A percentile compares a stretch with the other conserved stretches of the same genome.
These are phyloP conservation scores for Capniomyces stellatus DNA, from an alignment of 371 early-diverging fungal genomes.

Conservation along the genomic window DNA sequence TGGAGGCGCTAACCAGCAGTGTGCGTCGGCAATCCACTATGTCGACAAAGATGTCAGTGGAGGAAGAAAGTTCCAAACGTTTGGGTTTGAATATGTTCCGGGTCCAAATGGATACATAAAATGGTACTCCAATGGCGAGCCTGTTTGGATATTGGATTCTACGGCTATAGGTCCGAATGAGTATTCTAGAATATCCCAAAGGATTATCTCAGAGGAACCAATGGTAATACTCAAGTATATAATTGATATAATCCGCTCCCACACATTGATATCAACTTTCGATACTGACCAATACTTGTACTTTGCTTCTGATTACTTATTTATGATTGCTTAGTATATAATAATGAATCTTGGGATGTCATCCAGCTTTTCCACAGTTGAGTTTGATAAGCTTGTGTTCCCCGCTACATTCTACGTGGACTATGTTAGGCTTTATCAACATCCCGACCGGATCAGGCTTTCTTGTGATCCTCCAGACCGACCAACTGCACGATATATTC, in stretches of 20 bases:
- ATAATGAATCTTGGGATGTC: constrained; percentile 32
- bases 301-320: background rate
- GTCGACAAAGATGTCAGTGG: constrained; percentile 18
- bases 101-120: constrained; percentile 25
- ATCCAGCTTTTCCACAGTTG: constrained; percentile 21
- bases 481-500: constrained; percentile 32
- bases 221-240: constrained; percentile 10
- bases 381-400: constrained; percentile 16
- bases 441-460: constrained; percentile 29
- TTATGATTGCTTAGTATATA: constrained; percentile 8
- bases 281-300: background rate
- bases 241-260: background rate
- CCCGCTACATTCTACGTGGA: constrained; percentile 30
- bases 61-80: constrained; percentile 24
- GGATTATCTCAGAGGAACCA: constrained; percentile 30
- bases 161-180: constrained; percentile 26
- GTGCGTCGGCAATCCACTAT: constrained; percentile 23
- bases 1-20: constrained; percentile 26
- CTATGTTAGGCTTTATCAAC: constrained; percentile 33
- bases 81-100: constrained; percentile 27
- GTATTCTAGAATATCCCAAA: constrained; percentile 21
- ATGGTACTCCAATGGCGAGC: constrained; percentile 25
- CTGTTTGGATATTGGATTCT: constrained; percentile 26
- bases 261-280: background rate
- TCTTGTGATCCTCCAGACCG: constrained; percentile 32